Percentiles rank a stretch among this genome's conserved stretches.
These are phyloP conservation scores for Cladosporium cucumerinum DNA, from an alignment of 2,329 filamentous ascomycete genomes.

Conservation along the genomic window DNA sequence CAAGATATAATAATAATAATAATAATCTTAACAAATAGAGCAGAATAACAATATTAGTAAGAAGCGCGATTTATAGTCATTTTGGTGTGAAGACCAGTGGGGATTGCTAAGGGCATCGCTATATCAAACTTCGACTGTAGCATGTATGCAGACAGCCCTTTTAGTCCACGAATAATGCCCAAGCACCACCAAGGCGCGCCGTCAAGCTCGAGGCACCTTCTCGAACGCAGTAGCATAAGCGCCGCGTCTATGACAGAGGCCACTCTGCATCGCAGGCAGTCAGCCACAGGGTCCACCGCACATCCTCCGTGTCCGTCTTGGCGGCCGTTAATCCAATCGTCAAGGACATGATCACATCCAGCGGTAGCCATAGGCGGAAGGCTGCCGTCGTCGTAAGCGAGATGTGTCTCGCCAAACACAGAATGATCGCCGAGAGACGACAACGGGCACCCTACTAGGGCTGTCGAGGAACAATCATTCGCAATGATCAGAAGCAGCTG, in stretches of 20 bases:
- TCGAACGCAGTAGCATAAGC: slow-evolving; percentile 1
- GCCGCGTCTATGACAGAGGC: slow-evolving; percentile 1
- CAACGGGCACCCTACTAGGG: background rate
- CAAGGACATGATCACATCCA: background rate
- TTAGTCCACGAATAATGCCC: background rate
- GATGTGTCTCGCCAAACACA: slow-evolving; percentile 4
- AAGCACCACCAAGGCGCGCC: background rate
- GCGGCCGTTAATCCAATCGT: slow-evolving; percentile 6
- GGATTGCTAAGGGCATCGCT: too few relatives aligned
- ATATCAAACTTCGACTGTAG: too few relatives aligned
- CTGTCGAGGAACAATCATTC: background rate
- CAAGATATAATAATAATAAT: too few relatives aligned
- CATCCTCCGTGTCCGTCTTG: background rate
- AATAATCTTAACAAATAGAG: too few relatives aligned
- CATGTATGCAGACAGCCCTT: background rate
- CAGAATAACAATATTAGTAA: too few relatives aligned
- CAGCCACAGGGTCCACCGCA: slow-evolving; percentile 5
- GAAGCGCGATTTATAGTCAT: too few relatives aligned
- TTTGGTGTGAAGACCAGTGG: too few relatives aligned
- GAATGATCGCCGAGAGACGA: slow-evolving; percentile 3
- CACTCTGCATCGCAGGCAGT: background rate
- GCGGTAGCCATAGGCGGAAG: background rate
- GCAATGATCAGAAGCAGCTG: background rate
- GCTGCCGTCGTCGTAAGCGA: slow-evolving; percentile 4
- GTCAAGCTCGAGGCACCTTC: background rate